Evolutionary conservation across 108 stramenopile species (phyloP), one percentile per base, ranked within the genome.

Genomic region (Craspedostauros australis): DNA sequence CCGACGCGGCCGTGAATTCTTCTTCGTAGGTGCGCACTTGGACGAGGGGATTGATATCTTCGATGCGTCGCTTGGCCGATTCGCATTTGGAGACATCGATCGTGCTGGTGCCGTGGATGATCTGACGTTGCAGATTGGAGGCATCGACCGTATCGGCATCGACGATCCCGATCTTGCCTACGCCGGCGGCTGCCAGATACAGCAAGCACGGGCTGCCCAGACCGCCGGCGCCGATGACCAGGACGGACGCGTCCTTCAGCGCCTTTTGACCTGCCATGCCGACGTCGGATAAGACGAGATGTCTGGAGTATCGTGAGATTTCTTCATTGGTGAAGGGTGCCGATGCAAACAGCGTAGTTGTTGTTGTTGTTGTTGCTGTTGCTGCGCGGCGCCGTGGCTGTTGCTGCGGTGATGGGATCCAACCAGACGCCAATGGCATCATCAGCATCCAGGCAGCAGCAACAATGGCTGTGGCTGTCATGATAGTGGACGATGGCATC

Each of bases 101-200:
- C 3, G 86, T 91, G 21, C 72, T 64, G 20, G 83, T 87, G 5
- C 75, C 81, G 70, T 98, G 96, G 51, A 94, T 90, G 32, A 95
- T 80, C 68, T 97, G 96, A 42, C 98, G 69, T 65, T 99, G 98
- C 21, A 99, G 62, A 60, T 99, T 99, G 23, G 87, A 86, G 26
- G 70, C 79, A 51, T 97, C 98, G 23, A 99, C 96, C 9, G 67
- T 71, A 60, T 99, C 98, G 8, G 67, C 84, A 62, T 95, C 92
- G 25, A 99, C 93, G 31, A 99, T 86, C 14, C 91, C 89, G 57
- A 95, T 68, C 27, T 72, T 70, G 0, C 91, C 91, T 0, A 95
- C 89, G 9, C 98, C 98, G 6, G 95, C 96, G 11, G 90, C 96
- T 5, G 98, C 98, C n/a, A 96, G 76, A 62, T 92, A 96, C 33